Evolutionary conservation across 352 stramenopile species (phyloP).

Genomic region (Plasmopara halstedii): DNA sequence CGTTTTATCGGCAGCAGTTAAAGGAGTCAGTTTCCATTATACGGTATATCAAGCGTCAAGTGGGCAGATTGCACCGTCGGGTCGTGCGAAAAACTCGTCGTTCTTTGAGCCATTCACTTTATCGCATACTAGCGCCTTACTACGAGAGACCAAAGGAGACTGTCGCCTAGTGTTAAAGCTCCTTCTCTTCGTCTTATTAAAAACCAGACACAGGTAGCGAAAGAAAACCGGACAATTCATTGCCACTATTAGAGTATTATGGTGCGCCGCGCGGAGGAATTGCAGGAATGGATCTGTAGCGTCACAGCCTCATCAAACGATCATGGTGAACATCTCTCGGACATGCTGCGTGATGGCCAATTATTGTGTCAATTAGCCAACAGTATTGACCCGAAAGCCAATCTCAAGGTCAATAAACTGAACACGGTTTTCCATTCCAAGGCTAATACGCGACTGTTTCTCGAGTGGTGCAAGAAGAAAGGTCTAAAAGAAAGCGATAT

Average conservation of each 20-base stretch:
- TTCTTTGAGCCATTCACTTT: constrained; percentile 1
- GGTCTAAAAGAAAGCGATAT: constrained; percentile 63
- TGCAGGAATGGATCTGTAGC: constrained; percentile 81
- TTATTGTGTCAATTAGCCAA: constrained; percentile 82
- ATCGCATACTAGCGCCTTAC: constrained; percentile 13
- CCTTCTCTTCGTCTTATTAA: constrained; percentile 14
- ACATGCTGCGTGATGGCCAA: constrained; percentile 79
- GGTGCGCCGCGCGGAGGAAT: constrained; percentile 70
- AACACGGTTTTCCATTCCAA: constrained; percentile 86
- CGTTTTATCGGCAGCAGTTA: constrained; percentile 3
- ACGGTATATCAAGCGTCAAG: constrained; percentile 1
- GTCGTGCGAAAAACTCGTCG: constrained; percentile 20
- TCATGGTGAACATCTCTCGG: constrained; percentile 68
- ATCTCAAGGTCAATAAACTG: constrained; percentile 82
- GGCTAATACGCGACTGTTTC: constrained; percentile 76
- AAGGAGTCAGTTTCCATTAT: constrained; percentile 20
- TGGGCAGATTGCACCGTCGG: constrained; percentile 6
- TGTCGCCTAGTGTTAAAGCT: constrained; percentile 3
- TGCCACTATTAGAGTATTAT: constrained; percentile 16
- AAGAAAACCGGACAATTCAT: background rate
- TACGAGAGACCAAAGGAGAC: constrained; percentile 12
- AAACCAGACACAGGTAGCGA: background rate
- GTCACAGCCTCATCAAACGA: constrained; percentile 64
- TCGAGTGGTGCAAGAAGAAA: constrained; percentile 70
- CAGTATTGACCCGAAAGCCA: constrained; percentile 60